A percentile compares a stretch with the other conserved stretches of the same genome.
Conservation (phyloP, 2,329 filamentous ascomycete species). For the Aspergillus sojae region DNA sequence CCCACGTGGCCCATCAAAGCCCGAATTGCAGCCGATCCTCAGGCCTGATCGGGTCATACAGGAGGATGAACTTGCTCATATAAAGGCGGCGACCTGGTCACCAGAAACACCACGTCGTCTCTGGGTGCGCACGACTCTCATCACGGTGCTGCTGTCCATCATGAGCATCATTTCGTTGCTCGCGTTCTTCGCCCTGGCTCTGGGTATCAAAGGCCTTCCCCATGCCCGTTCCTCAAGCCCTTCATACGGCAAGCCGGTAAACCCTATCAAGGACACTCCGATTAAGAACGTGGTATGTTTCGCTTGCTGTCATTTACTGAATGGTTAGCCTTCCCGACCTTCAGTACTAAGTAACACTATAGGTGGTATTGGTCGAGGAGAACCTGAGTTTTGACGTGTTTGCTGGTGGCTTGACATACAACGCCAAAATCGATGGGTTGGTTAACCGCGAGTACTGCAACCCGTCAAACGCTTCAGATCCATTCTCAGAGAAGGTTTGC, state of each 20-base stretch:
- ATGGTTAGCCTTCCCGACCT: background rate
- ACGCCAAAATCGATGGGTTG: constrained; percentile 39
- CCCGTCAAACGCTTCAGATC: constrained; percentile 35
- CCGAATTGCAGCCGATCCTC: constrained; percentile 1
- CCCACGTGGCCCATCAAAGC: constrained; percentile 1
- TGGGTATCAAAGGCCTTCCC: constrained; percentile 13
- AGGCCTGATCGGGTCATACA: background rate
- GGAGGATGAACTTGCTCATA: background rate
- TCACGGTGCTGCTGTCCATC: constrained; percentile 8
- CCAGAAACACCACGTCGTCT: background rate
- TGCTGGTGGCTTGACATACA: constrained; percentile 45
- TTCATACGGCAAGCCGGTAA: background rate
- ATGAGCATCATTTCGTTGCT: constrained; percentile 15
- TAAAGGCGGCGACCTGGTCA: background rate
- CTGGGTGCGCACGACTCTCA: background rate
- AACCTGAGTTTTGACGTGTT: constrained; percentile 47
- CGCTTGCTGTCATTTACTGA: background rate
- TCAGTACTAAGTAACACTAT: background rate
- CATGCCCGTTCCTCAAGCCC: constrained; percentile 1
- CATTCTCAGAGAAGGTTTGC: constrained; percentile 35
- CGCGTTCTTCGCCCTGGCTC: constrained; percentile 15
- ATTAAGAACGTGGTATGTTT: constrained; percentile 49
- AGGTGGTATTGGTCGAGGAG: constrained; percentile 48
- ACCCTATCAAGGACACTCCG: constrained; percentile 23
- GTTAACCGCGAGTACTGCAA: constrained; percentile 41